Conservation (phyloP, 2,329 filamentous ascomycete species). For the Juglanconis sp. region DNA sequence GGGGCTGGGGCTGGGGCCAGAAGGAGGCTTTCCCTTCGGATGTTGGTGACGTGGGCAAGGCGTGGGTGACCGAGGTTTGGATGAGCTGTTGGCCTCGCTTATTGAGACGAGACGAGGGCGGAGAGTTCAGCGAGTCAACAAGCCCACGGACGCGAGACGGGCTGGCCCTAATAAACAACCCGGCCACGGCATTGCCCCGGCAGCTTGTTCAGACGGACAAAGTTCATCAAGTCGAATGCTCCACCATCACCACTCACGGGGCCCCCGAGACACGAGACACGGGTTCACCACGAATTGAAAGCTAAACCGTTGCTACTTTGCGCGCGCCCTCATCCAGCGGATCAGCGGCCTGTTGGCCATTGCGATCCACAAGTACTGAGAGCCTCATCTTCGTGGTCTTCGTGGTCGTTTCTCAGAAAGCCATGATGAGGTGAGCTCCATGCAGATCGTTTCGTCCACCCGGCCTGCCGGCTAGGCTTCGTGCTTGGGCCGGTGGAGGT, state of each 20-base stretch:
- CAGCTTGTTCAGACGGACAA: background rate
- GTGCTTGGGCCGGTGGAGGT: background rate
- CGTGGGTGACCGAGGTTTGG: background rate
- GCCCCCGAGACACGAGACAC: no score
- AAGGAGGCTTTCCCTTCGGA: background rate
- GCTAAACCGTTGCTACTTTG: no score
- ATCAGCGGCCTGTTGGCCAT: no score
- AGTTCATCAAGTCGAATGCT: background rate
- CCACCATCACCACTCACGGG: background rate
- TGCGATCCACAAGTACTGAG: no score
- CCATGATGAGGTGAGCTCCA: conserved; percentile 1
- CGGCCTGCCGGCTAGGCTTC: background rate
- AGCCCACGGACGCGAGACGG: background rate
- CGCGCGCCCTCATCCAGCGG: no score
- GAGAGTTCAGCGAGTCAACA: background rate
- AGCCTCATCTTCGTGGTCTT: no score
- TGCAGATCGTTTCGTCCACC: background rate
- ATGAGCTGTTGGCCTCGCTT: background rate
- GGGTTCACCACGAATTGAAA: no score
- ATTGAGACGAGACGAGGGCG: conserved; percentile 6
- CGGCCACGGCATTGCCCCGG: background rate
- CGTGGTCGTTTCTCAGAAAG: background rate
- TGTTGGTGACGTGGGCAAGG: background rate
- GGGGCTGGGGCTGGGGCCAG: background rate
- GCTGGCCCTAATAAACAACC: background rate